These are phyloP conservation scores for Leptographium radiaticola DNA, from an alignment of 2,329 filamentous ascomycete species.

Conservation along the genomic window DNA sequence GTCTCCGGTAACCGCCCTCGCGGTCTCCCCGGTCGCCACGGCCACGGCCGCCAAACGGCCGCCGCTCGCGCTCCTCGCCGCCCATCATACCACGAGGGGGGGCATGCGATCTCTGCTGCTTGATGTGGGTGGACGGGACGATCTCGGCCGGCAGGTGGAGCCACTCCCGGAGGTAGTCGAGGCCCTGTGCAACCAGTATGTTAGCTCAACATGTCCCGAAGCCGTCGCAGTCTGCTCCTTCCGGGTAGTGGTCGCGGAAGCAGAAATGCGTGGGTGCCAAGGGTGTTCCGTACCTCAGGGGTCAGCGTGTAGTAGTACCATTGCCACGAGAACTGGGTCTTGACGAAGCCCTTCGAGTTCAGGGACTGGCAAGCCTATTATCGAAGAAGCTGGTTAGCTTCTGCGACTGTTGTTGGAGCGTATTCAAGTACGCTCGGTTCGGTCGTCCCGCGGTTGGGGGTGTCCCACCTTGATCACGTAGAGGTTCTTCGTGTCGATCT, in stretches of 20 bases:
- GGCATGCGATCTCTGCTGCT: constrained; percentile 98
- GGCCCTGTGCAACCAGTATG: constrained; percentile 46
- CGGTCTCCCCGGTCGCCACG: constrained; percentile 68
- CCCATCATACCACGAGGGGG: constrained; percentile 98
- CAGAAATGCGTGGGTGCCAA: not conserved
- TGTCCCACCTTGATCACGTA: constrained; percentile 71
- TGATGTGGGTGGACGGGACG: constrained; percentile 98
- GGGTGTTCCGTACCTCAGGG: constrained; percentile 12
- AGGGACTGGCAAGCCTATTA: constrained; percentile 74
- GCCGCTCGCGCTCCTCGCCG: constrained; percentile 67
- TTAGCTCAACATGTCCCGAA: not conserved
- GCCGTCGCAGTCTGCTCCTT: not conserved
- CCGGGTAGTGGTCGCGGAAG: not conserved
- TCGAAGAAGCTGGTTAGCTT: not conserved
- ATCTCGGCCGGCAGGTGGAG: constrained; percentile 99
- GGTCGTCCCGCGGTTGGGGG: not conserved
- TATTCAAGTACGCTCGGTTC: not conserved
- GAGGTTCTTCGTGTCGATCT: constrained; percentile 99
- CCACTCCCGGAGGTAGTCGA: constrained; percentile 99
- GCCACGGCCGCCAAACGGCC: constrained; percentile 70
- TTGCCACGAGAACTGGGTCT: constrained; percentile 99
- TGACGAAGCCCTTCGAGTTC: constrained; percentile 91
- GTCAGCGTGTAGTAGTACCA: constrained; percentile 99
- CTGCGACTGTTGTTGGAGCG: not conserved
- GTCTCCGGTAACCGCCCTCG: constrained; percentile 84